Percentiles rank a stretch among this genome's conserved stretches.
phyloP scores from a whole-genome alignment of 805 yeast genomes.

The Priceomyces medius region DNA sequence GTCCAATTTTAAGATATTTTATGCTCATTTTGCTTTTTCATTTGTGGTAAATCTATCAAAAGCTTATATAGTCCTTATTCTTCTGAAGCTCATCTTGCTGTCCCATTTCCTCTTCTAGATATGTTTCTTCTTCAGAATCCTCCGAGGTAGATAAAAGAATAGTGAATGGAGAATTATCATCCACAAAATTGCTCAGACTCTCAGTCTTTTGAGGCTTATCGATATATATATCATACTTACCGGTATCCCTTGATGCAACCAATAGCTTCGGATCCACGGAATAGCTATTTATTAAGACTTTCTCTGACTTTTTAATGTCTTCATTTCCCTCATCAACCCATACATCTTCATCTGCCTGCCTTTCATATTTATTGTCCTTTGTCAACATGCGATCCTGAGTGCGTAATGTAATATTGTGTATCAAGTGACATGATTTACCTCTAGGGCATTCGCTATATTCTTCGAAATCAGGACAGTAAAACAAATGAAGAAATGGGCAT shows the following conservation, averaged over 20 bases:
- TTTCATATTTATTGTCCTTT: constrained; percentile 14
- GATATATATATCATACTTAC: constrained; percentile 25
- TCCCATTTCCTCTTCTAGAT: constrained; percentile 10
- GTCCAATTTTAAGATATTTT: no score
- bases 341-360: constrained; percentile 17
- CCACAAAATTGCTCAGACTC: not conserved
- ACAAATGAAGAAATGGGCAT: constrained; percentile 58
- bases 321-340: constrained; percentile 14
- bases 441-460: constrained; percentile 59
- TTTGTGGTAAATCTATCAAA: not conserved
- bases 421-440: constrained; percentile 50
- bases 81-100: constrained; percentile 19
- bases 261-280: constrained; percentile 30
- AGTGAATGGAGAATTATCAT: constrained; percentile 15
- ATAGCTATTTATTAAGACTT: constrained; percentile 30
- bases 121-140: not conserved
- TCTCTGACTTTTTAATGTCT: constrained; percentile 6
- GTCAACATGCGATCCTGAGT: constrained; percentile 25
- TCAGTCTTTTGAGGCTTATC: constrained; percentile 13
- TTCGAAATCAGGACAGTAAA: constrained; percentile 71
- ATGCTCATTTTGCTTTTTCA: not conserved
- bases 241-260: constrained; percentile 17
- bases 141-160: constrained; percentile 15
- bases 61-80: constrained; percentile 24
- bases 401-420: constrained; percentile 40